Percentiles rank a stretch among this genome's conserved stretches.
Conservation (phyloP, 345 rosid species). For the Isatis tinctoria region DNA sequence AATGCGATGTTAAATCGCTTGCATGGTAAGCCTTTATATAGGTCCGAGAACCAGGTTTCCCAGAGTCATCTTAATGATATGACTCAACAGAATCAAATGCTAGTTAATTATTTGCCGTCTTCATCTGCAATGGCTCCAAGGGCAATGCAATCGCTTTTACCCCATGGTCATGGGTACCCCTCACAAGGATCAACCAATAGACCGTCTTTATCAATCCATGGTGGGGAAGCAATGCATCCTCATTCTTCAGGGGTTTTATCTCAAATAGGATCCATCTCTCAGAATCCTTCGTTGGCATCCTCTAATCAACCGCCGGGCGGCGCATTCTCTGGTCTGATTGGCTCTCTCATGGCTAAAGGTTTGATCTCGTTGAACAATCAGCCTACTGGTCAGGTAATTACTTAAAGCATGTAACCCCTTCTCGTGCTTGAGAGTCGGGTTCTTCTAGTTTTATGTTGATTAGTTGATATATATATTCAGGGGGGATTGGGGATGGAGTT, state of each 20-base stretch:
- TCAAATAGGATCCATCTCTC: slow-evolving; percentile 44
- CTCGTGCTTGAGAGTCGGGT: neutral
- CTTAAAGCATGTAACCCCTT: slow-evolving; percentile 17
- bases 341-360: slow-evolving; percentile 89
- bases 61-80: slow-evolving; percentile 42
- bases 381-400: slow-evolving; percentile 66
- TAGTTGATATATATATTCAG: slow-evolving; percentile 41
- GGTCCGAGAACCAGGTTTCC: slow-evolving; percentile 50
- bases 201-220: slow-evolving; percentile 43
- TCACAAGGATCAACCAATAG: slow-evolving; percentile 45
- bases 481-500: slow-evolving; percentile 74
- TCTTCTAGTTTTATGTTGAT: slow-evolving; percentile 26
- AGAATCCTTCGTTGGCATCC: slow-evolving; percentile 37
- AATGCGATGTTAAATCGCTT: slow-evolving; percentile 40
- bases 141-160: slow-evolving; percentile 44
- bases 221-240: slow-evolving; percentile 54
- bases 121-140: slow-evolving; percentile 38
- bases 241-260: slow-evolving; percentile 56
- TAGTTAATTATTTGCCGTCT: slow-evolving; percentile 40
- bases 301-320: slow-evolving; percentile 52
- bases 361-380: slow-evolving; percentile 68
- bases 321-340: slow-evolving; percentile 76
- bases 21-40: slow-evolving; percentile 40
- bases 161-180: slow-evolving; percentile 44
- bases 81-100: slow-evolving; percentile 52